These are phyloP conservation scores for Peniophora sp. DNA, from an alignment of 1,284 basidiomycete species.

Conservation along the genomic window DNA sequence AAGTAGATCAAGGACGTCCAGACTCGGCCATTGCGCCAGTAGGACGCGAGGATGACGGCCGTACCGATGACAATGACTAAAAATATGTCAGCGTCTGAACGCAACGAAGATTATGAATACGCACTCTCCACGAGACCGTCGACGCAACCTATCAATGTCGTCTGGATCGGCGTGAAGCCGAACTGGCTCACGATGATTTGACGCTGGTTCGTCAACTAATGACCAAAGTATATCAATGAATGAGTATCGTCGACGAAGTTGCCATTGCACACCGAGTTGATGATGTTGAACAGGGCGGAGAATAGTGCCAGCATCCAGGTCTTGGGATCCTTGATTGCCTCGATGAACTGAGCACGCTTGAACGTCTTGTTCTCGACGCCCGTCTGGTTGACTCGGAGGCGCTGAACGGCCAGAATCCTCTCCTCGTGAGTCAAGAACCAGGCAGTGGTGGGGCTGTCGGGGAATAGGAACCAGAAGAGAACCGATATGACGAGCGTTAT, in stretches of 20 bases:
- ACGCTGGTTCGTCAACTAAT: constrained; percentile 56
- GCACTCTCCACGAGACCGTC: constrained; percentile 55
- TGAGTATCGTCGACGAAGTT: neutral
- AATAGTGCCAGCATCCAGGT: constrained; percentile 66
- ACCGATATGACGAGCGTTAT: constrained; percentile 49
- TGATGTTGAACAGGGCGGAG: constrained; percentile 54
- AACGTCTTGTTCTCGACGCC: constrained; percentile 32
- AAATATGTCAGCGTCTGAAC: neutral
- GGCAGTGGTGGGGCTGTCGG: constrained; percentile 61
- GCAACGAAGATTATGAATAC: constrained; percentile 13
- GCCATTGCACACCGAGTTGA: constrained; percentile 33
- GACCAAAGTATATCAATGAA: neutral
- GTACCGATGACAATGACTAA: constrained; percentile 49
- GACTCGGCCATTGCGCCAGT: constrained; percentile 49
- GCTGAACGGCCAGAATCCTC: constrained; percentile 52
- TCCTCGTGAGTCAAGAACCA: constrained; percentile 62
- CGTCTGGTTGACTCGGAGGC: constrained; percentile 51
- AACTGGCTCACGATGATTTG: constrained; percentile 63
- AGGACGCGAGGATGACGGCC: constrained; percentile 49
- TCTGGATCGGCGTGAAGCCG: constrained; percentile 58
- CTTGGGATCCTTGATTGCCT: constrained; percentile 61
- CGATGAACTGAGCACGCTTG: constrained; percentile 43
- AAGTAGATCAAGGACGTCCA: constrained; percentile 55
- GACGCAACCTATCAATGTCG: constrained; percentile 64
- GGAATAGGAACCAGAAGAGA: constrained; percentile 61